These are phyloP conservation scores for Lepiota venenata DNA, from an alignment of 768 basidiomycete species.

Conservation along the genomic window DNA sequence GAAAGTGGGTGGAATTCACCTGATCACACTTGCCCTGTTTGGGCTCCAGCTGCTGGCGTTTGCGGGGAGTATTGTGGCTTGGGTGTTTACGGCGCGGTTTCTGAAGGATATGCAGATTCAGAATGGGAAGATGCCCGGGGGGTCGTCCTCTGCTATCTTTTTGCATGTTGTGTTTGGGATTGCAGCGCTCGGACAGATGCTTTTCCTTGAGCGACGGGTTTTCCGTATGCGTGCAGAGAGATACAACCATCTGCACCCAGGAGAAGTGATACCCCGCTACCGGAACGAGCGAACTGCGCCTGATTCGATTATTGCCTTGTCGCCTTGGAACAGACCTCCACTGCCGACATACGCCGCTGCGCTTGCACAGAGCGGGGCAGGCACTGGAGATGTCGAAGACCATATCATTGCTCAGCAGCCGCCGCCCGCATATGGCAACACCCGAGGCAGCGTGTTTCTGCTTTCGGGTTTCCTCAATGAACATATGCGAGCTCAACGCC, in stretches of 20 bases:
- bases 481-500: slow-evolving; percentile 47
- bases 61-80: slow-evolving; percentile 48
- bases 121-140: slow-evolving; percentile 17
- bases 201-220: slow-evolving; percentile 62
- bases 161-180: slow-evolving; percentile 63
- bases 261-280: slow-evolving; percentile 46
- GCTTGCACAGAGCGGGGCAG: slow-evolving; percentile 62
- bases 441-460: slow-evolving; percentile 63
- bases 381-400: slow-evolving; percentile 77
- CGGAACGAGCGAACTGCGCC: slow-evolving; percentile 21
- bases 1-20: slow-evolving; percentile 39
- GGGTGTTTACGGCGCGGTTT: slow-evolving; percentile 41
- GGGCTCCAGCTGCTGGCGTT: slow-evolving; percentile 37
- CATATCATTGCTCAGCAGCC: slow-evolving; percentile 62
- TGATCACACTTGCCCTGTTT: slow-evolving; percentile 40
- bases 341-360: slow-evolving; percentile 71
- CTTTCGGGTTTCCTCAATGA: slow-evolving; percentile 49
- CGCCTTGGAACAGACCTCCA: slow-evolving; percentile 71
- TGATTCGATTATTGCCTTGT: slow-evolving; percentile 36
- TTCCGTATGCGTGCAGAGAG: slow-evolving; percentile 68
- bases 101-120: slow-evolving; percentile 13
- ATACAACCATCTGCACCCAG: slow-evolving; percentile 56
- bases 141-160: slow-evolving; percentile 42
- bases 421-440: slow-evolving; percentile 77
- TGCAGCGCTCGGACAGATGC: slow-evolving; percentile 43